phyloP scores from a whole-genome alignment of 495 filamentous ascomycete genomes.

The Xylaria acuta region DNA sequence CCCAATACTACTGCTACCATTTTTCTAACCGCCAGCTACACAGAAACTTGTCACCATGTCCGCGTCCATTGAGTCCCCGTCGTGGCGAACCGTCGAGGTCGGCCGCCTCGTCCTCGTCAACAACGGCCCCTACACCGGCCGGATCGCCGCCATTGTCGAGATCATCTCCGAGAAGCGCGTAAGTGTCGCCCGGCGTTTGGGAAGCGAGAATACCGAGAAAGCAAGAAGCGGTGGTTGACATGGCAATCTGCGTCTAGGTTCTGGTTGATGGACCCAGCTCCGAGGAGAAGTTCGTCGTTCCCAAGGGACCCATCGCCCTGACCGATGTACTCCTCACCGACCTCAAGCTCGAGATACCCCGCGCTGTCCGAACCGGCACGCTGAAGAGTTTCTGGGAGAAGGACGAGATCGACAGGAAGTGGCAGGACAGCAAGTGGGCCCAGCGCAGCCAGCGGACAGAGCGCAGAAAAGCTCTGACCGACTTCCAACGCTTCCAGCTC shows the following conservation, averaged over 20 bases:
- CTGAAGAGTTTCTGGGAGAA: slow-evolving; percentile 87
- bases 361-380: slow-evolving; percentile 79
- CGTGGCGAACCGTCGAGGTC: slow-evolving; percentile 94
- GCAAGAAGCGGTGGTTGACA: slow-evolving; percentile 35
- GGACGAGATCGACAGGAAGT: slow-evolving; percentile 87
- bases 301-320: slow-evolving; percentile 83
- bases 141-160: slow-evolving; percentile 93
- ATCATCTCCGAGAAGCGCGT: slow-evolving; percentile 99
- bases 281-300: slow-evolving; percentile 74
- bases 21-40: slow-evolving; percentile 31
- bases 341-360: slow-evolving; percentile 87
- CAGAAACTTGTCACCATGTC: slow-evolving; percentile 53
- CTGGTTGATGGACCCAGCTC: slow-evolving; percentile 91
- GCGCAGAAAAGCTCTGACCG: slow-evolving; percentile 88
- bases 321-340: slow-evolving; percentile 84
- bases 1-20: neutral
- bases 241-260: slow-evolving; percentile 63
- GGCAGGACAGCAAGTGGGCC: slow-evolving; percentile 84
- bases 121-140: slow-evolving; percentile 75
- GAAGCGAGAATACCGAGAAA: slow-evolving; percentile 19
- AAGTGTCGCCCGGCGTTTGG: slow-evolving; percentile 56
- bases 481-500: slow-evolving; percentile 99
- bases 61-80: slow-evolving; percentile 71
- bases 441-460: slow-evolving; percentile 83
- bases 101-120: slow-evolving; percentile 91